Evolutionary conservation across 768 basidiomycete genomes (phyloP).

Genomic region (Amanita inopinata): DNA sequence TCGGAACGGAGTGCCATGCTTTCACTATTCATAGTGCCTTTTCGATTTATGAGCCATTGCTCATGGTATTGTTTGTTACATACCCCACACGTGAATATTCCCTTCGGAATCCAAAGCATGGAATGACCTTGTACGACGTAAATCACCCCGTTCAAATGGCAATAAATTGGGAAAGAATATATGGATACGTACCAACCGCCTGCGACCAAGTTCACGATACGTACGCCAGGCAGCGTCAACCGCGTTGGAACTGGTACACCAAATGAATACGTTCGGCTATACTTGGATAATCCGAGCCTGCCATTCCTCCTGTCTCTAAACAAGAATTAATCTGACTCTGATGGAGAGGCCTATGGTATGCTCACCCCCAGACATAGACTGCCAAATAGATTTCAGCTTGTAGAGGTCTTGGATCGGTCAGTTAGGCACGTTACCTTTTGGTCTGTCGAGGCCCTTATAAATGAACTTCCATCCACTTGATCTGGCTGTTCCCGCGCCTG

Average conservation of each 20-base stretch:
- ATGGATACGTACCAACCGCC: constrained; percentile 84
- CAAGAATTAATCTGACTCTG: constrained; percentile 3
- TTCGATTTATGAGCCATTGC: constrained; percentile 5
- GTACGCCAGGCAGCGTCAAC: constrained; percentile 47
- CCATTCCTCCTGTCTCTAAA: constrained; percentile 51
- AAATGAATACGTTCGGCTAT: constrained; percentile 22
- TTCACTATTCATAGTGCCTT: constrained; percentile 54
- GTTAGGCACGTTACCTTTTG: constrained; percentile 43
- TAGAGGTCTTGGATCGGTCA: too few species aligned
- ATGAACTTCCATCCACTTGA: constrained; percentile 73
- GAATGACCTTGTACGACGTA: constrained; percentile 53
- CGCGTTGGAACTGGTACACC: constrained; percentile 57
- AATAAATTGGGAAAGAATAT: constrained; percentile 9
- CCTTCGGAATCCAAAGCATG: constrained; percentile 77
- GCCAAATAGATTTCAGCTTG: constrained; percentile 1
- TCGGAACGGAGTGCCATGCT: constrained; percentile 31
- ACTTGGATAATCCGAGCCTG: constrained; percentile 45
- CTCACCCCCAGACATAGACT: constrained; percentile 49
- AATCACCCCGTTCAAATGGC: constrained; percentile 2
- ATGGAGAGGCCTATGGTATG: constrained; percentile 7
- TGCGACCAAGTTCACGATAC: constrained; percentile 65
- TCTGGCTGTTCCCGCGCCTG: constrained; percentile 60
- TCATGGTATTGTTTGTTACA: constrained; percentile 11
- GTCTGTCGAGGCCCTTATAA: constrained; percentile 59
- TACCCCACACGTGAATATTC: constrained; percentile 75